Evolutionary conservation across 306 rosid species (phyloP).

Genomic region (Cucurbita argyrosperma): DNA sequence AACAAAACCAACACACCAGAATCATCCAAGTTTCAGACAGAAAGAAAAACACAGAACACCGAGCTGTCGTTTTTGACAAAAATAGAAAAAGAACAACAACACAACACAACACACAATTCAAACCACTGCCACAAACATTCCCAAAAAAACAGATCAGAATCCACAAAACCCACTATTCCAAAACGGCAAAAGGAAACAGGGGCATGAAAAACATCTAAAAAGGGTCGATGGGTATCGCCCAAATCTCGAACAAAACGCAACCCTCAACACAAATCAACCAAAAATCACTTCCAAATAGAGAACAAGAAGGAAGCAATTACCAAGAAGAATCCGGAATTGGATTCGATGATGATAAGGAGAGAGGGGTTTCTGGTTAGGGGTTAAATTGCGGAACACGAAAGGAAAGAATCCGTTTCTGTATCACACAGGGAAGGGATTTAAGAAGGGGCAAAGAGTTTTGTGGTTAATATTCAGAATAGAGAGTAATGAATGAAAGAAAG

Average conservation of each 20-base stretch:
- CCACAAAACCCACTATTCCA: neutral
- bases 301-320: conserved; percentile 7
- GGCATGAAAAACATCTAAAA: neutral
- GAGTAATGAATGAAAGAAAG: conserved; percentile 7
- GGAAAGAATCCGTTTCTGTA: neutral
- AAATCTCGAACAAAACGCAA: neutral
- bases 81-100: neutral
- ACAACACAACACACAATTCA: neutral
- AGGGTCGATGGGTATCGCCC: neutral
- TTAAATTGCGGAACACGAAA: neutral
- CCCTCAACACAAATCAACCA: neutral
- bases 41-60: neutral
- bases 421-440: neutral
- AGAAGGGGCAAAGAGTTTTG: conserved; percentile 7
- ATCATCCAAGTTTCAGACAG: neutral
- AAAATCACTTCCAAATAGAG: neutral
- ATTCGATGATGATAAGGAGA: neutral
- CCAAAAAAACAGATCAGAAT: neutral
- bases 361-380: neutral
- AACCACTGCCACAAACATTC: neutral
- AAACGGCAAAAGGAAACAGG: neutral
- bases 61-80: neutral
- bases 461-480: conserved; percentile 14
- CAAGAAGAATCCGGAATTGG: conserved; percentile 1
- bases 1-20: neutral